Conservation (phyloP, 768 basidiomycete species). For the Mycena indigotica region DNA sequence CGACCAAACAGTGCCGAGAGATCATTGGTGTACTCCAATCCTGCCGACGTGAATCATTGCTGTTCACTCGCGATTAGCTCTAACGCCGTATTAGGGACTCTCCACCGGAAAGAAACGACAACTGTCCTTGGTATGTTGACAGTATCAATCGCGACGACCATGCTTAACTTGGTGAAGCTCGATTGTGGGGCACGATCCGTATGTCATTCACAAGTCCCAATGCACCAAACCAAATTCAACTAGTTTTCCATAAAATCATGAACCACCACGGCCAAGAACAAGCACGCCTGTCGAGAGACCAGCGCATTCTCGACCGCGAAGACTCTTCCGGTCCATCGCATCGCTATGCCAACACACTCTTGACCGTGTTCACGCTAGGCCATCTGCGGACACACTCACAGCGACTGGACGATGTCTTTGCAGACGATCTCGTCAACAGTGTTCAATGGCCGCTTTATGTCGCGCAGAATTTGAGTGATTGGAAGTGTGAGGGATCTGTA, state of each 20-base stretch:
- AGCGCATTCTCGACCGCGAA: constrained; percentile 42
- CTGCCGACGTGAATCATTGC: constrained; percentile 40
- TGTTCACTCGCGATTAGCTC: not conserved
- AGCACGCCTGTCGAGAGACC: constrained; percentile 55
- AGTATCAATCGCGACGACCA: too few species aligned
- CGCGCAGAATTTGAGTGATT: constrained; percentile 43
- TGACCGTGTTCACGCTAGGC: constrained; percentile 48
- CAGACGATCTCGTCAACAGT: constrained; percentile 57
- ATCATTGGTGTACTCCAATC: constrained; percentile 49
- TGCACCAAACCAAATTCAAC: constrained; percentile 3
- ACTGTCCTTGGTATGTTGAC: constrained; percentile 46
- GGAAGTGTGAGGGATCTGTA: constrained; percentile 43
- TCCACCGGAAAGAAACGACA: constrained; percentile 44
- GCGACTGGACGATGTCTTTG: constrained; percentile 49
- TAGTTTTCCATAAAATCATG: constrained; percentile 52
- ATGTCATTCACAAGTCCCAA: not conserved
- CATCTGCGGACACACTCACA: constrained; percentile 42
- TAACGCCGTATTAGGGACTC: constrained; percentile 26
- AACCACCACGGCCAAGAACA: constrained; percentile 59
- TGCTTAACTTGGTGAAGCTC: constrained; percentile 47
- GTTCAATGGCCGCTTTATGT: constrained; percentile 56
- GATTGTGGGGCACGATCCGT: constrained; percentile 52
- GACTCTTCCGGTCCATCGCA: constrained; percentile 21
- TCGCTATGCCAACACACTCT: constrained; percentile 33
- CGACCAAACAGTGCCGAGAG: constrained; percentile 43